phyloP scores from a whole-genome alignment of 2,329 filamentous ascomycete species.

The Exophiala viscosa region DNA sequence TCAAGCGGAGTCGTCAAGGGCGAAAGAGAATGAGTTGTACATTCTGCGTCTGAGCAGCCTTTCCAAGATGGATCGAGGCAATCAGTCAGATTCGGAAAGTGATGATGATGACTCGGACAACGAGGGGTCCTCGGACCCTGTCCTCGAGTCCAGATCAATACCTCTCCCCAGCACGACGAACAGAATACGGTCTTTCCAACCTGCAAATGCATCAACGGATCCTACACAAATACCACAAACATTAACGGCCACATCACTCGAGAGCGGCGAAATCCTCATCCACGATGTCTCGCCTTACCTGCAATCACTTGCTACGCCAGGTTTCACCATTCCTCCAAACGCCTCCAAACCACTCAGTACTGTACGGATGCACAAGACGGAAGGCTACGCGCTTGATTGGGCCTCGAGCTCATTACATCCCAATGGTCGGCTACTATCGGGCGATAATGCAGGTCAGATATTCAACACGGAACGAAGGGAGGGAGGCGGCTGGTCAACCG shows the following conservation, averaged over 20 bases:
- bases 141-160: slow-evolving; percentile 88
- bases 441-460: slow-evolving; percentile 86
- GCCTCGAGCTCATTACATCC: slow-evolving; percentile 65
- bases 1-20: slow-evolving; percentile 71
- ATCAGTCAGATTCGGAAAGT: slow-evolving; percentile 65
- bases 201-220: slow-evolving; percentile 61
- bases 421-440: slow-evolving; percentile 81
- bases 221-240: slow-evolving; percentile 71
- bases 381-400: slow-evolving; percentile 98
- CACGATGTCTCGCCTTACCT: slow-evolving; percentile 92
- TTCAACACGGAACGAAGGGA: slow-evolving; percentile 83
- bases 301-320: slow-evolving; percentile 82
- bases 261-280: slow-evolving; percentile 78
- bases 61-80: slow-evolving; percentile 74
- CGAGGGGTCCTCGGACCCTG: slow-evolving; percentile 67
- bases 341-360: slow-evolving; percentile 87
- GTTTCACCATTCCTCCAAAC: slow-evolving; percentile 70
- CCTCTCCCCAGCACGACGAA: slow-evolving; percentile 86
- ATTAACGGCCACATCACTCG: slow-evolving; percentile 86
- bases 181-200: slow-evolving; percentile 81
- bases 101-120: slow-evolving; percentile 71
- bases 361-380: slow-evolving; percentile 82
- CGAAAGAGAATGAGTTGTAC: slow-evolving; percentile 88
- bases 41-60: slow-evolving; percentile 94
- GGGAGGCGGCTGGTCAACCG: slow-evolving; percentile 84